Evolutionary conservation across 345 rosid species (phyloP), one percentile per base, ranked within the genome.

Genomic region (Populus simonii): DNA sequence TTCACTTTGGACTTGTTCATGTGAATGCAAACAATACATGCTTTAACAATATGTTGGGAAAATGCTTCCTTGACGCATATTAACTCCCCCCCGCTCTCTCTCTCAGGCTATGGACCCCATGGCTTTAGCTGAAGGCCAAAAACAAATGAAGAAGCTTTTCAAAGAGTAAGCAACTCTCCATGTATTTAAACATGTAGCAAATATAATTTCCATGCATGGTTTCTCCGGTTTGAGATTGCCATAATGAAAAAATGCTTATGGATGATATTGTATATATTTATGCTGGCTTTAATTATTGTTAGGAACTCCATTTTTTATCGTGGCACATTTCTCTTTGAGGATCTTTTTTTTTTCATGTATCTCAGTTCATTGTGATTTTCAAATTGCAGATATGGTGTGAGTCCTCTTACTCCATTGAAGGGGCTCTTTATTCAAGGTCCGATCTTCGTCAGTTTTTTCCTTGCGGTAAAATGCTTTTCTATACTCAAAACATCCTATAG

Each of bases 381-480:
- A 73, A 74, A 39, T 71, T 87, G 76, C 91, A 95, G 98, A 78
- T 76, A 84, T 85, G 98, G 97, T 65, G 94, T 90, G 81, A 88
- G 80, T 83, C 98, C 98, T 1, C 84, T 93, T 47, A 86, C 96
- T 65, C 92, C 94, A 61, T 78, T 96, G 85, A 93, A 93, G 84
- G 98, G 99, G 78, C 78, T 90, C 23, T 78, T 93, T 29, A 87
- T 95, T 83, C 93, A 91, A 76, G 99, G 88, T 51, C 94, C 98
- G 65, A 63, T 95, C 61, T 92, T 93, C 69, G 53, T 92, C 85
- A 83, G 94, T 75, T 92, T 91, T 80, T 95, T 89, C 85, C 87
- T 91, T 51, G 99, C 96, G 27, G 98, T 93, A 92, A 88, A 97
- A 78, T 75, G 49, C 41, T 45, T 43, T 68, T 80, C 10, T 18